Percentiles rank a stretch among this genome's conserved stretches.
These are phyloP conservation scores for Lagerstroemia speciosa DNA, from an alignment of 345 rosid species.

Conservation along the genomic window DNA sequence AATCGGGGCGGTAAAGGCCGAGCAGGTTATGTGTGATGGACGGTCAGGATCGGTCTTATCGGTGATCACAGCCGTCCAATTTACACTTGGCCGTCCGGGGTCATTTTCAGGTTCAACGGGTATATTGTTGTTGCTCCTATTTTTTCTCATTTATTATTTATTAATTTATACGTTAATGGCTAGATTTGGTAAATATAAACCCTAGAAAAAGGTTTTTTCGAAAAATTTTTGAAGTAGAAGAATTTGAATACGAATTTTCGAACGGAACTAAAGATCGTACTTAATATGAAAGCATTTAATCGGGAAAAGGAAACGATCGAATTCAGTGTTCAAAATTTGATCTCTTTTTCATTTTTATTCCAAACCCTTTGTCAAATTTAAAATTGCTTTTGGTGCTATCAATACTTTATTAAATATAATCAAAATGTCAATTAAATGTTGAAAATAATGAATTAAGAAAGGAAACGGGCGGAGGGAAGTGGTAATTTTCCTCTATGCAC, in stretches of 20 bases:
- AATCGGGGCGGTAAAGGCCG: conserved; percentile 43
- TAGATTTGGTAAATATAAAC: neutral
- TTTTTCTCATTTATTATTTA: neutral
- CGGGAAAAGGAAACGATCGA: neutral
- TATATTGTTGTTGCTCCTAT: neutral
- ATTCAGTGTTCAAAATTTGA: too few relatives aligned
- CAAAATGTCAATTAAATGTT: too few relatives aligned
- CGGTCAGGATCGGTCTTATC: neutral
- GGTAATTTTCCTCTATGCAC: too few relatives aligned
- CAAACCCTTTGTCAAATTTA: too few relatives aligned
- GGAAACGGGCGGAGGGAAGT: too few relatives aligned
- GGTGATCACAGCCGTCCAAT: neutral
- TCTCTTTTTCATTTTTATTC: too few relatives aligned
- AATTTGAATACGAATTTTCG: neutral
- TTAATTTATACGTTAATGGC: neutral
- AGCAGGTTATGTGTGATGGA: neutral
- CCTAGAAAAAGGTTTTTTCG: neutral
- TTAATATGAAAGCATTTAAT: too few relatives aligned
- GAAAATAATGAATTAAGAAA: too few relatives aligned
- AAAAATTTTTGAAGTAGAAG: neutral
- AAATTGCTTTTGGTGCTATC: too few relatives aligned
- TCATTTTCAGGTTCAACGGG: conserved; percentile 9
- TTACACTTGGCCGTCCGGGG: neutral
- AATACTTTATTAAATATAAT: too few relatives aligned
- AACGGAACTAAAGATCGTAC: too few relatives aligned